Percentiles rank a stretch among this genome's conserved stretches.
These are phyloP conservation scores for Streptanthus diversifolius DNA, from an alignment of 345 rosid species.

Conservation along the genomic window DNA sequence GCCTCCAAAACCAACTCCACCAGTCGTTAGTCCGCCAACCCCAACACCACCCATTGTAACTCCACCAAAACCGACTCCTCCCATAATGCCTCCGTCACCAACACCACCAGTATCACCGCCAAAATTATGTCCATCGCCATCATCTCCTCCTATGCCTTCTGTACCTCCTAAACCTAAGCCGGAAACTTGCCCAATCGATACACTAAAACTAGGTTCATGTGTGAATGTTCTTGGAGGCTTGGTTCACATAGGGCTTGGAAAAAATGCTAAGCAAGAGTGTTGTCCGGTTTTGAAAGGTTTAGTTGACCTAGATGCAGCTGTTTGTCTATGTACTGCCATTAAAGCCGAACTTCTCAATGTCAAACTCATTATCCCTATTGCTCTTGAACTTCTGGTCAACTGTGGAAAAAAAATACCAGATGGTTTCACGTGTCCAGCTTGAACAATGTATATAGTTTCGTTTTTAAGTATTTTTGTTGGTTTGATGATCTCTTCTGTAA, in stretches of 20 bases:
- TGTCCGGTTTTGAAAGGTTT: slow-evolving; percentile 72
- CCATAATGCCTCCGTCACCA: neutral
- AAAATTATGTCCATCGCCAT: neutral
- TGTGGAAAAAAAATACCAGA: slow-evolving; percentile 77
- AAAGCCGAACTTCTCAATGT: slow-evolving; percentile 66
- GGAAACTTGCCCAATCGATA: slow-evolving; percentile 62
- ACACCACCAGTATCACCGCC: neutral
- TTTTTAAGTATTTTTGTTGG: neutral
- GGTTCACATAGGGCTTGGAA: slow-evolving; percentile 59
- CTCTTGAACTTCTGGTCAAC: slow-evolving; percentile 63
- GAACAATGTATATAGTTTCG: neutral
- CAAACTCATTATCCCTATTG: slow-evolving; percentile 56
- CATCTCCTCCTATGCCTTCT: neutral
- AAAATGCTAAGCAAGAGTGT: slow-evolving; percentile 58
- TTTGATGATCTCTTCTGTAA: neutral
- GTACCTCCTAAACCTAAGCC: slow-evolving; percentile 22
- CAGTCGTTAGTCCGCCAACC: neutral
- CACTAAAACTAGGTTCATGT: slow-evolving; percentile 67
- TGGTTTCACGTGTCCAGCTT: slow-evolving; percentile 54
- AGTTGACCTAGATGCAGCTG: slow-evolving; percentile 67
- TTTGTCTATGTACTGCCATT: slow-evolving; percentile 80
- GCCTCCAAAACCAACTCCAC: neutral
- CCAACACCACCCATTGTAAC: neutral
- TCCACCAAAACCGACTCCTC: neutral
- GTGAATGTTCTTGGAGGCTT: slow-evolving; percentile 78